These are phyloP conservation scores for Globisporangium paroecandrum DNA, from an alignment of 352 stramenopile species.

Conservation along the genomic window DNA sequence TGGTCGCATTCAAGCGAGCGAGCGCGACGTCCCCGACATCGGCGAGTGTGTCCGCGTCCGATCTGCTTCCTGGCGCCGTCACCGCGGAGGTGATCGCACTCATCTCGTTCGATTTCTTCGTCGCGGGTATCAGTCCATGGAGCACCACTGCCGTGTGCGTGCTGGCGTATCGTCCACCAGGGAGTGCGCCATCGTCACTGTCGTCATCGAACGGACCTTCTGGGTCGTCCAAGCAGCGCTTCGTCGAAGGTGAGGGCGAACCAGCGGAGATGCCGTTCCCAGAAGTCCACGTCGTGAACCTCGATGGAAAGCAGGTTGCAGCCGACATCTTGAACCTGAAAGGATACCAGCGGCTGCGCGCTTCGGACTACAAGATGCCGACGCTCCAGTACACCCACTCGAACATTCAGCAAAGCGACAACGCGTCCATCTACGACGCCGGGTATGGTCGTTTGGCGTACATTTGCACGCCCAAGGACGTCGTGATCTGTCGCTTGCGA, in stretches of 20 bases:
- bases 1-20: constrained; percentile 69
- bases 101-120: constrained; percentile 83
- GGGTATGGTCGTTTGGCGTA: constrained; percentile 65
- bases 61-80: constrained; percentile 28
- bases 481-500: constrained; percentile 78
- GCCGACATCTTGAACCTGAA: constrained; percentile 73
- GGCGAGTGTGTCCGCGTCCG: constrained; percentile 23
- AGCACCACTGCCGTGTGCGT: constrained; percentile 52
- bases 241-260: constrained; percentile 70
- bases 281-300: constrained; percentile 84
- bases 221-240: constrained; percentile 36
- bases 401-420: constrained; percentile 16
- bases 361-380: constrained; percentile 80
- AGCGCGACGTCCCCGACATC: constrained; percentile 36
- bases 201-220: constrained; percentile 20
- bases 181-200: constrained; percentile 15
- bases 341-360: constrained; percentile 69
- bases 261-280: constrained; percentile 71
- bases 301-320: constrained; percentile 86
- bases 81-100: constrained; percentile 69
- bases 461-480: constrained; percentile 81
- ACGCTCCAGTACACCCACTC: constrained; percentile 57
- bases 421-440: constrained; percentile 62
- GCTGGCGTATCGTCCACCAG: constrained; percentile 67
- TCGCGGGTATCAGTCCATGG: constrained; percentile 74